These are phyloP conservation scores for Singerocomus inundabilis DNA, from an alignment of 1,284 basidiomycete species.

Conservation along the genomic window DNA sequence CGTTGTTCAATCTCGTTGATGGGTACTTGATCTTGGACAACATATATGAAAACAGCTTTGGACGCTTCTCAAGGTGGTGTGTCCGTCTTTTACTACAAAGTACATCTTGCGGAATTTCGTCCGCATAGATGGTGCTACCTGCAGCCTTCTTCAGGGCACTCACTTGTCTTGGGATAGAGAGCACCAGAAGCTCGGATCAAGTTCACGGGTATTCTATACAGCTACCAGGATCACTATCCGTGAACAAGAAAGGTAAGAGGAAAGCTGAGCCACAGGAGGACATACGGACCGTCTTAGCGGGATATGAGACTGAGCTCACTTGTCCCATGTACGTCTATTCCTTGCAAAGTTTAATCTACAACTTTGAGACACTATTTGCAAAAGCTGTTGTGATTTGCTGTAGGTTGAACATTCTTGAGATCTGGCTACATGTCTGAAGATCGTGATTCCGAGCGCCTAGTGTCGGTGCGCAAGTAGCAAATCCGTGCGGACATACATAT, in stretches of 20 bases:
- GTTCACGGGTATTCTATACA: not conserved
- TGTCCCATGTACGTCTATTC: conserved; percentile 51
- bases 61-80: conserved; percentile 13
- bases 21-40: not conserved
- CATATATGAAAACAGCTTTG: not conserved
- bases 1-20: not conserved
- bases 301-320: conserved; percentile 50
- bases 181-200: not conserved
- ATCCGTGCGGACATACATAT: conserved; percentile 57
- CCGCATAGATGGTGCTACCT: not conserved
- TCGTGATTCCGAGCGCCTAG: conserved; percentile 30
- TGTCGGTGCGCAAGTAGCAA: conserved; percentile 50
- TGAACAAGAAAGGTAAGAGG: conserved; percentile 27
- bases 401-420: conserved; percentile 28
- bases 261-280: conserved; percentile 16
- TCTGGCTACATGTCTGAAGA: not conserved
- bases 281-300: conserved; percentile 29
- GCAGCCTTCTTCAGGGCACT: conserved; percentile 3
- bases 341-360: not conserved
- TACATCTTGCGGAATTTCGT: not conserved
- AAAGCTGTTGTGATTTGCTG: conserved; percentile 57
- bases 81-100: conserved; percentile 4
- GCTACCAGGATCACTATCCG: not conserved
- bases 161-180: conserved; percentile 7
- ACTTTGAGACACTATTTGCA: conserved; percentile 5